Conservation (phyloP, 2,329 filamentous ascomycete genomes). For the Cryphonectria naterciae region DNA sequence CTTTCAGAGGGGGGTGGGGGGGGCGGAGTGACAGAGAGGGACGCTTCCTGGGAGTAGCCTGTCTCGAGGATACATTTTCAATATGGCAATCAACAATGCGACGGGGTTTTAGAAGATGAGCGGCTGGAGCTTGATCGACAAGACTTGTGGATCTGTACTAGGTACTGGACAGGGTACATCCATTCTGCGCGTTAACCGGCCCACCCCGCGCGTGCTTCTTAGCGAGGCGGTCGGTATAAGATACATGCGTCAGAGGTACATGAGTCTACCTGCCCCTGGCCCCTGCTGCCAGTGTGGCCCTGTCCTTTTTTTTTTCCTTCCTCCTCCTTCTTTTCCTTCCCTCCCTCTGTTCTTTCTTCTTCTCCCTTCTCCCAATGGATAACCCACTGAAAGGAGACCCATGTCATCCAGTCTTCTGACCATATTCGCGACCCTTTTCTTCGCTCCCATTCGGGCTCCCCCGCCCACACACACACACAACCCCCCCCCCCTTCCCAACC, state of each 20-base stretch:
- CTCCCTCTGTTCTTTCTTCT: too few species aligned
- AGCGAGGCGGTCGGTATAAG: neutral
- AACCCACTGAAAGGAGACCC: constrained; percentile 6
- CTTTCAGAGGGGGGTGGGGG: neutral
- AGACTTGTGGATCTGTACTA: neutral
- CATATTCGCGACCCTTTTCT: constrained; percentile 23
- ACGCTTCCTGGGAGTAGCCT: neutral
- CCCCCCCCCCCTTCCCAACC: neutral
- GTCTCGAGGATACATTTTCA: neutral
- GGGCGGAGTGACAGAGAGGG: neutral
- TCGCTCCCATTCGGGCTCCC: constrained; percentile 16
- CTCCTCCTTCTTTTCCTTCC: too few species aligned
- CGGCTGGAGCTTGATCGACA: constrained; percentile 9
- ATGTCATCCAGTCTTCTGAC: constrained; percentile 28
- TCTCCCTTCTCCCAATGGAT: neutral
- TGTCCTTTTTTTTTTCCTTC: neutral
- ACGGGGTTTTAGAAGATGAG: constrained; percentile 1
- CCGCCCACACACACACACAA: neutral
- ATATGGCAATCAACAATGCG: constrained; percentile 6
- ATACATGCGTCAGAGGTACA: neutral
- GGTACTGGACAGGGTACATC: neutral
- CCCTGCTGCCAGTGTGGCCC: neutral
- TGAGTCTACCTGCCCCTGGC: neutral
- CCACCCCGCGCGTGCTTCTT: neutral
- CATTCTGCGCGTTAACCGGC: neutral